Evolutionary conservation across 495 filamentous ascomycete genomes (phyloP), one percentile per base, ranked within the genome.

Genomic region (Pseudomonodictys pantanalensis): DNA sequence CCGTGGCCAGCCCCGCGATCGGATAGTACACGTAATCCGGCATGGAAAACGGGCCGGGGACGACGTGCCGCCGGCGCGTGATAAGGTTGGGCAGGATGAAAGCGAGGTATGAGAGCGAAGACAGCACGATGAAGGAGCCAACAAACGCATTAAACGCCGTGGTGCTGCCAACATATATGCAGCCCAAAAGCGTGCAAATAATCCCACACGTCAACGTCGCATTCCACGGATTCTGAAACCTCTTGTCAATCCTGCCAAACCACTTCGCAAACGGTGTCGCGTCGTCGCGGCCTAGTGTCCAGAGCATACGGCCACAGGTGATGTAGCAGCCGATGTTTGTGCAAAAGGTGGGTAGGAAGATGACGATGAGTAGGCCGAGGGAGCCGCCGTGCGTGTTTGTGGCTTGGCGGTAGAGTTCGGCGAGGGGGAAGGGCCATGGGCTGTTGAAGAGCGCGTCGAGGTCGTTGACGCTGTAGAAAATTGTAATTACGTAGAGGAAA

Each of bases 281-380:
- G 53, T 83, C 78, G 69, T 95, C 90, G 30, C 90, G 84, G 30
- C 87, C 83, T 11, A 95, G 79, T 2, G 88, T 85, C 90, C 90
- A 95, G 62, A 88, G 83, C n/a, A 84, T 86, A n/a, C 90, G 84
- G n/a, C 88, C 86, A 45, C 83, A 82, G 23, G 88, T 92, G 53
- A 92, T 76, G 33, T 86, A 83, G 30, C 83, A 86, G 12, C 87
- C 89, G 46, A 89, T 73, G 23, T 77, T 75, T 56, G 82, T 83
- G 53, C 84, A 76, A 52, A 86, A 62, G 15, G 83, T 83, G 1
- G 84, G 81, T 4, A 88, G 69, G 69, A 88, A 83, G 55, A 87
- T 73, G 49, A 93, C 78, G 62, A 91, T 77, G 24, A 92, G 74
- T 0, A 91, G 80, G 23, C 88, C 90, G 9, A 83, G 79, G 0